phyloP scores from a whole-genome alignment of 2,329 filamentous ascomycete species.

The Apiospora koreana region DNA sequence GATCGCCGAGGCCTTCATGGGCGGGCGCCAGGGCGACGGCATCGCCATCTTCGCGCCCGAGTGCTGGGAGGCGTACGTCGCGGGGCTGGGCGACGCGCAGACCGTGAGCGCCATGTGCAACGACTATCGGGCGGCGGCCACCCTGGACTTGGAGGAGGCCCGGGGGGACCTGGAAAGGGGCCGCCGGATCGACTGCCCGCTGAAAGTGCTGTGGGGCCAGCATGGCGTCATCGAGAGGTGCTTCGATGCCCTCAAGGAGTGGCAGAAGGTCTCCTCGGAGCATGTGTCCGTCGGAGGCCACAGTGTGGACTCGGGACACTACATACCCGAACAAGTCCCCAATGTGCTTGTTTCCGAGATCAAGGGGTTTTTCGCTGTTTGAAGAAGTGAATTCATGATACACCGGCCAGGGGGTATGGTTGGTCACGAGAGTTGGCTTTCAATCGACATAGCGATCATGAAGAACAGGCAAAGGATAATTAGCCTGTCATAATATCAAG shows the following conservation, averaged over 20 bases:
- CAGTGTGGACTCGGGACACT: constrained; percentile 48
- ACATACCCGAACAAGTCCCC: constrained; percentile 53
- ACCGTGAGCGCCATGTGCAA: constrained; percentile 53
- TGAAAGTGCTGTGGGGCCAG: constrained; percentile 53
- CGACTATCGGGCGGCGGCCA: constrained; percentile 56
- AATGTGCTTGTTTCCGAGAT: constrained; percentile 26
- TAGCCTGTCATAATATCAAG: background rate
- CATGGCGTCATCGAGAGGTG: constrained; percentile 48
- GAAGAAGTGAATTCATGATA: background rate
- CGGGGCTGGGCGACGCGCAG: constrained; percentile 40
- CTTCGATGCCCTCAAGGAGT: constrained; percentile 52
- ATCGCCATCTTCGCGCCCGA: constrained; percentile 35
- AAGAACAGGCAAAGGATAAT: background rate
- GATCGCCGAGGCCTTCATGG: constrained; percentile 45
- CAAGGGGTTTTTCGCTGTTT: background rate
- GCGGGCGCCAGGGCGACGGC: constrained; percentile 38
- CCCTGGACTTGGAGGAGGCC: constrained; percentile 52
- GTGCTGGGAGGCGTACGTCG: constrained; percentile 42
- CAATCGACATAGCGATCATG: background rate
- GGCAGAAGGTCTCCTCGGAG: constrained; percentile 45
- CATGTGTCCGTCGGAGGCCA: constrained; percentile 40
- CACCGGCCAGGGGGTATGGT: background rate
- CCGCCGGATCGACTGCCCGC: constrained; percentile 44
- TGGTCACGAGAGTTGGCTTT: background rate
- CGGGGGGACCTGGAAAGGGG: constrained; percentile 44